These are phyloP conservation scores for Globisporangium radiosum DNA, from an alignment of 352 stramenopile species.

Conservation along the genomic window DNA sequence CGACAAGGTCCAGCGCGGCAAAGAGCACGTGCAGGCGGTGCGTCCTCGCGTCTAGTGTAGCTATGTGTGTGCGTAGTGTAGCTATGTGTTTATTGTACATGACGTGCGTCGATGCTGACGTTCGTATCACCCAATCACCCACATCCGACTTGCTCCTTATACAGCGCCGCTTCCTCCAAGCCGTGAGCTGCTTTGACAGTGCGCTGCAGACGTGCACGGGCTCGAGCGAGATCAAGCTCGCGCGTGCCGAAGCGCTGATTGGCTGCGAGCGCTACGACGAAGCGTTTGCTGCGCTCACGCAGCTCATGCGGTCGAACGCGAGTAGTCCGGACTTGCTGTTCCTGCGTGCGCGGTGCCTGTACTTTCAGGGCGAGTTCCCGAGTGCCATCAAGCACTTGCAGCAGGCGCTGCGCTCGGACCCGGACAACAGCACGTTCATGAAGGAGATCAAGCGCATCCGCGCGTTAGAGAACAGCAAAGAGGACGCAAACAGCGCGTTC, in stretches of 20 bases:
- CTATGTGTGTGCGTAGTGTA: too few species aligned
- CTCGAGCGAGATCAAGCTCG: slow-evolving; percentile 63
- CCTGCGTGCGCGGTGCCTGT: slow-evolving; percentile 83
- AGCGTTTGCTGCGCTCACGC: slow-evolving; percentile 71
- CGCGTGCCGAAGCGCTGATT: slow-evolving; percentile 67
- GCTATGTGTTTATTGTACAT: too few species aligned
- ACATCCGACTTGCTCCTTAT: slow-evolving; percentile 1
- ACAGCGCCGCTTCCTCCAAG: slow-evolving; percentile 61
- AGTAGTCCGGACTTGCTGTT: slow-evolving; percentile 82
- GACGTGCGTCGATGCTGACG: background rate
- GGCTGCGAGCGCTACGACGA: slow-evolving; percentile 77
- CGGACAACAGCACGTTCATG: slow-evolving; percentile 85
- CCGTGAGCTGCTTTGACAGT: slow-evolving; percentile 64
- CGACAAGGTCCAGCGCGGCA: slow-evolving; percentile 69
- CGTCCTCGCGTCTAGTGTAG: slow-evolving; percentile 1
- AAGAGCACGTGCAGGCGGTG: slow-evolving; percentile 62
- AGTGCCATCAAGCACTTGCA: slow-evolving; percentile 92
- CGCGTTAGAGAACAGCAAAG: slow-evolving; percentile 80
- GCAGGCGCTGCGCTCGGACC: slow-evolving; percentile 84
- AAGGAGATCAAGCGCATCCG: slow-evolving; percentile 87
- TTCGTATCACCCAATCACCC: background rate
- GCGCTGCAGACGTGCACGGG: slow-evolving; percentile 62
- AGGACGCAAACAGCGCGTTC: slow-evolving; percentile 87
- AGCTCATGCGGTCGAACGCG: slow-evolving; percentile 81
- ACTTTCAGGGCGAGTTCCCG: slow-evolving; percentile 90